These are phyloP conservation scores for Aspergillus sclerotiicarbonarius DNA, from an alignment of 495 filamentous ascomycete species.

Conservation along the genomic window DNA sequence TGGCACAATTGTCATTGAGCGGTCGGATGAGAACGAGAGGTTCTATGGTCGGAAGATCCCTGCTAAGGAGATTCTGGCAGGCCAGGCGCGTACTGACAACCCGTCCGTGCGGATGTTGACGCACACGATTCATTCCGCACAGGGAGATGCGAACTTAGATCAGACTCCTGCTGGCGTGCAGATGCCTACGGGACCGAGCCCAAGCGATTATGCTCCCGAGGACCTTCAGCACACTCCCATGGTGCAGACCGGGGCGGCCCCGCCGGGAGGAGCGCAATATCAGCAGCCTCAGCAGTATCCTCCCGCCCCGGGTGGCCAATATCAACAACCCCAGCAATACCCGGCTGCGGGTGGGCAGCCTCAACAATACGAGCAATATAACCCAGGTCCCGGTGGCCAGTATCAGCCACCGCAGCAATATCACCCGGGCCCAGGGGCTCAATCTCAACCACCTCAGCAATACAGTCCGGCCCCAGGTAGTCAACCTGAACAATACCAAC, in stretches of 20 bases:
- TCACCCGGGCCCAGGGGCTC: background rate
- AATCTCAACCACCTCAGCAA: background rate
- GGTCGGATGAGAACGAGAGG: conserved; percentile 82
- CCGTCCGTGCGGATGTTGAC: conserved; percentile 3
- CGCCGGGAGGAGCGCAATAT: background rate
- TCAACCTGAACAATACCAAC: too few relatives aligned
- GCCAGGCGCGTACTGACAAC: conserved; percentile 53
- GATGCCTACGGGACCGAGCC: conserved; percentile 8
- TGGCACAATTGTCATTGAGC: conserved; percentile 80
- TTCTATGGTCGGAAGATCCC: conserved; percentile 74
- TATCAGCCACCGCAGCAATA: background rate
- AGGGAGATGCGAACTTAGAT: conserved; percentile 5
- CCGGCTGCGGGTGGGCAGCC: background rate
- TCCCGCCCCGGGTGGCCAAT: background rate
- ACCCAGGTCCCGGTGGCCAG: too few relatives aligned
- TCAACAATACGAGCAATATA: background rate
- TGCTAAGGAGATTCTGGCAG: conserved; percentile 77
- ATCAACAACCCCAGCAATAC: background rate
- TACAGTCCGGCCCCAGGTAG: too few relatives aligned
- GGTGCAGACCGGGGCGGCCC: background rate
- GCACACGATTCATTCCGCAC: conserved; percentile 4
- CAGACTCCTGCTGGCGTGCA: background rate
- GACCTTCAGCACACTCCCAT: background rate
- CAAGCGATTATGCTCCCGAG: conserved; percentile 6
- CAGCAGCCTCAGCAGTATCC: background rate